phyloP scores from a whole-genome alignment of 495 filamentous ascomycete species.

The Aspergillus biplanus region DNA sequence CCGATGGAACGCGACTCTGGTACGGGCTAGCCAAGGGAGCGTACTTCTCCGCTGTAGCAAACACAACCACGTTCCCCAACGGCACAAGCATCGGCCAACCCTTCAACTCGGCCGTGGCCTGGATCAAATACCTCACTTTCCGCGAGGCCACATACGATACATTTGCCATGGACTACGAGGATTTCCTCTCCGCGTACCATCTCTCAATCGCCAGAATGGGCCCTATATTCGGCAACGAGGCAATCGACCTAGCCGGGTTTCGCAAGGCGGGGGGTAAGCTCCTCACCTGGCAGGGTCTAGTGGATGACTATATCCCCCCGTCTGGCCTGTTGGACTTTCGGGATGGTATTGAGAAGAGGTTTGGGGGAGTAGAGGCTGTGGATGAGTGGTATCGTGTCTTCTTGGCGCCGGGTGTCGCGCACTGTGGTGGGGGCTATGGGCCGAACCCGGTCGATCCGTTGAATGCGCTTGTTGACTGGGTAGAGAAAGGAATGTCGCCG shows the following conservation, averaged over 20 bases:
- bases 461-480: conserved; percentile 10
- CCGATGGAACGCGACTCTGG: conserved; percentile 5
- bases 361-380: not conserved
- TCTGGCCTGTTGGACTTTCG: conserved; percentile 13
- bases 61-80: not conserved
- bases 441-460: conserved; percentile 1
- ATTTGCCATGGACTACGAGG: not conserved
- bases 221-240: conserved; percentile 35
- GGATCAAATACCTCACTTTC: conserved; percentile 2
- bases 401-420: conserved; percentile 9
- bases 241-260: conserved; percentile 37
- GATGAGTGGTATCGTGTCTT: conserved; percentile 29
- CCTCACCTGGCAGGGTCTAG: conserved; percentile 44
- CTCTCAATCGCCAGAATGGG: conserved; percentile 20
- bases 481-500: conserved; percentile 16
- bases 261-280: conserved; percentile 42
- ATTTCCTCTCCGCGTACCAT: conserved; percentile 1
- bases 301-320: conserved; percentile 27
- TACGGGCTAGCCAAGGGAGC: conserved; percentile 8
- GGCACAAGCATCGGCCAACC: not conserved
- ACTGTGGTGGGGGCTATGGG: not conserved
- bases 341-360: conserved; percentile 16
- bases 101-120: conserved; percentile 9
- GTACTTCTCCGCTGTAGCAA: conserved; percentile 11
- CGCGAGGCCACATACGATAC: not conserved